Evolutionary conservation across 306 rosid species (phyloP), one percentile per base, ranked within the genome.

Genomic region (Prunus padus): DNA sequence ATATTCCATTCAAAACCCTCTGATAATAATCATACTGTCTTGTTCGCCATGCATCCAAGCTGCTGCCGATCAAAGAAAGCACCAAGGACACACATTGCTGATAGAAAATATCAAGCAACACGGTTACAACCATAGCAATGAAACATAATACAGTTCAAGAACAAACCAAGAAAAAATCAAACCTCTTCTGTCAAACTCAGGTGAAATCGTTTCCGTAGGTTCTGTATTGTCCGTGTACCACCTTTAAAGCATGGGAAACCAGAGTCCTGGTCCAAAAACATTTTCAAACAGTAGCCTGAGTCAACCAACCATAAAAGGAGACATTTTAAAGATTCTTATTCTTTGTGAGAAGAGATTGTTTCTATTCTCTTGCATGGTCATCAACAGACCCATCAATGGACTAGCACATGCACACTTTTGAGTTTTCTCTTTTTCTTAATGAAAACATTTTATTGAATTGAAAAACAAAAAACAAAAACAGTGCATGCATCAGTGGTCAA

Each of bases 51-150:
- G 99, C 99, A 84, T 96, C 99, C 81, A 96, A 86, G 84, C 99
- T 96, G 85, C 93, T 90, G 89, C 99, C 92, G 69, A 96, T 96
- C 37, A 96, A 92, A 16, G 99, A 90, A 76, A 96, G 97, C 80
- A 96, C 99, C 87, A 96, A 82, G 31, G 99, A 96, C 68, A 96
- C 99, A 76, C 99, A 96, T 90, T 96, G 99, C 99, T 92, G 96
- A 86, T 13, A 82, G 61, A 71, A 45, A 70, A 68, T 4, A 55
- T 5, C 3, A 5, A 60, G 10, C 20, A 31, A 3, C 18, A 80
- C 3, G 18, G 65, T 82, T 28, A 81, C 59, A 80, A 77, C 76
- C 69, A 75, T 56, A 76, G 25, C 75, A 78, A 57, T 23, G 33
- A 80, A 74, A 62, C 42, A 37, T 22, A 64, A 52, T 55, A 65